phyloP scores from a whole-genome alignment of 768 basidiomycete species.

The Psilocybe tampanensis region DNA sequence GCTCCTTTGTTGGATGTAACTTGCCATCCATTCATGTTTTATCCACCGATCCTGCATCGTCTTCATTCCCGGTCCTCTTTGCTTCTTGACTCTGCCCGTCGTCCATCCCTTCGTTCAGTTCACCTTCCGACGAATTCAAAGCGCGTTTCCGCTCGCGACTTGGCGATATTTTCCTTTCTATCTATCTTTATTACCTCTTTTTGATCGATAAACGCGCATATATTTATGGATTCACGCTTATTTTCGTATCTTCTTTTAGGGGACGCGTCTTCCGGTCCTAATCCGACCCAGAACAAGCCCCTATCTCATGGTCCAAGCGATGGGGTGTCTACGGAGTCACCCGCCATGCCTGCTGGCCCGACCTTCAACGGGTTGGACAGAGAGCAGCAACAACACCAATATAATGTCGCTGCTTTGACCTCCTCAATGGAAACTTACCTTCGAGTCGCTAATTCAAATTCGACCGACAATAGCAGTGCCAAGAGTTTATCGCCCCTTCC shows the following conservation, averaged over 20 bases:
- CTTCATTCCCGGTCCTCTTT: neutral
- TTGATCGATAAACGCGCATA: conserved; percentile 22
- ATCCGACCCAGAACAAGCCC: neutral
- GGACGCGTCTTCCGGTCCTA: neutral
- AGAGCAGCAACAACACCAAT: conserved; percentile 2
- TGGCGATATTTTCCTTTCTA: conserved; percentile 2
- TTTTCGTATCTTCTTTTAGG: conserved; percentile 11
- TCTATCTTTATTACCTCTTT: conserved; percentile 15
- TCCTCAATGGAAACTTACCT: conserved; percentile 1
- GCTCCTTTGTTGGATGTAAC: conserved; percentile 14
- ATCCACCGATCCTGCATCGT: neutral
- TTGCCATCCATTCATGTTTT: conserved; percentile 14
- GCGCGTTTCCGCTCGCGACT: neutral
- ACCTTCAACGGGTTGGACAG: neutral
- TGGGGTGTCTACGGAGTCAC: neutral
- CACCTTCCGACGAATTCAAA: neutral
- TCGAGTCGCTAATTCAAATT: conserved; percentile 1
- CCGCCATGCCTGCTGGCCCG: neutral
- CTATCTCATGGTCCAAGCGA: neutral
- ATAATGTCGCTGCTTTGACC: neutral
- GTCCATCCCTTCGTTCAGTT: conserved; percentile 6
- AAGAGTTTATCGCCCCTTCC: conserved; percentile 20
- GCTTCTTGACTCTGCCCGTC: neutral
- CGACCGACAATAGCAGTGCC: conserved; percentile 4
- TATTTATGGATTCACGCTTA: conserved; percentile 22